Percentiles rank a stretch among this genome's conserved stretches.
Evolutionary conservation across 345 rosid genomes (phyloP).

Genomic region (Raphanus sativus): DNA sequence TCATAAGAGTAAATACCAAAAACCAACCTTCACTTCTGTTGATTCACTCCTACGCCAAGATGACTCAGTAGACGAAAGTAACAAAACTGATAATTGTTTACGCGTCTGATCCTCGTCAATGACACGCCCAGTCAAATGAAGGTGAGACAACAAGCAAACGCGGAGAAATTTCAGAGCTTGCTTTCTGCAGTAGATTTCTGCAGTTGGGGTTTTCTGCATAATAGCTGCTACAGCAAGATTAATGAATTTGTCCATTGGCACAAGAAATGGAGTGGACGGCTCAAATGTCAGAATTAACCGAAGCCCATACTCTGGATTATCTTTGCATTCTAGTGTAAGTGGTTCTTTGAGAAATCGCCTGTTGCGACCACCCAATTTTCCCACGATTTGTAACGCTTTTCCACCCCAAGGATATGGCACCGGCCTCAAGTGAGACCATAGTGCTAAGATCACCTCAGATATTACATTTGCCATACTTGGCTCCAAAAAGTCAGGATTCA

Average conservation of each 20-base stretch:
- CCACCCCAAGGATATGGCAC: slow-evolving; percentile 93
- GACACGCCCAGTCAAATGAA: slow-evolving; percentile 83
- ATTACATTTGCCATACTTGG: slow-evolving; percentile 96
- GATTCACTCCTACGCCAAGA: slow-evolving; percentile 76
- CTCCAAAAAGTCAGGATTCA: slow-evolving; percentile 96
- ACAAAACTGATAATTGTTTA: slow-evolving; percentile 57
- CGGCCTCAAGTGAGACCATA: slow-evolving; percentile 96
- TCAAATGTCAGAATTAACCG: slow-evolving; percentile 93
- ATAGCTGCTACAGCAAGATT: slow-evolving; percentile 93
- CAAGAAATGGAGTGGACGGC: slow-evolving; percentile 95
- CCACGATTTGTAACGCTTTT: slow-evolving; percentile 89
- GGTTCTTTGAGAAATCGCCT: slow-evolving; percentile 96
- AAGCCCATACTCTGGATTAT: slow-evolving; percentile 95
- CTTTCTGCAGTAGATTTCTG: slow-evolving; percentile 72
- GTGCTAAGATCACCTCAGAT: slow-evolving; percentile 93
- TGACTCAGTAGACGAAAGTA: slow-evolving; percentile 66
- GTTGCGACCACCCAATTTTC: slow-evolving; percentile 97
- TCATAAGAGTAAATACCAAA: slow-evolving; percentile 3
- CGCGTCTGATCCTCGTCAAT: slow-evolving; percentile 64
- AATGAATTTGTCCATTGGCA: slow-evolving; percentile 87
- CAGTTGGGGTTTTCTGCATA: slow-evolving; percentile 54
- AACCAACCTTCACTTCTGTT: slow-evolving; percentile 74
- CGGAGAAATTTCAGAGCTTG: slow-evolving; percentile 86
- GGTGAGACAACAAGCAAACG: slow-evolving; percentile 91
- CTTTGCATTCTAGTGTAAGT: slow-evolving; percentile 94